Evolutionary conservation across 768 basidiomycete species (phyloP).

Genomic region (Tulasnella sp.): DNA sequence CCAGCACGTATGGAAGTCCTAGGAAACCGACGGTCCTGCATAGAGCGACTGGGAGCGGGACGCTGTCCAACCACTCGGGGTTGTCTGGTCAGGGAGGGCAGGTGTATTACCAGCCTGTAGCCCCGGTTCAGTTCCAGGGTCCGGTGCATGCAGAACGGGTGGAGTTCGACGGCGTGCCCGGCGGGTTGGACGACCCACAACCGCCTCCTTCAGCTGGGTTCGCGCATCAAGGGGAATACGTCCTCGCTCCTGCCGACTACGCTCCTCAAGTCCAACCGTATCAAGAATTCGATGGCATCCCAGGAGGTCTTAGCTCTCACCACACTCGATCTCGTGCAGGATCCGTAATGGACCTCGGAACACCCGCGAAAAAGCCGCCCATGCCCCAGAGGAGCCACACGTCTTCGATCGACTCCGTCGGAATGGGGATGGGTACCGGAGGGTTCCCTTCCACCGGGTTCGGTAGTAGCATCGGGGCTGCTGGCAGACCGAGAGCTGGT

Average conservation of each 20-base stretch:
- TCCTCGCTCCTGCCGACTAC: not conserved
- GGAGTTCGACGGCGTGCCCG: not conserved
- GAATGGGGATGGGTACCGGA: too few species aligned
- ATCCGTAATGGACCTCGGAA: not conserved
- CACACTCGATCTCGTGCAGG: not conserved
- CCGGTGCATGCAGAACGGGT: not conserved
- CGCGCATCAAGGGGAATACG: not conserved
- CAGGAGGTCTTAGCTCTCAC: not conserved
- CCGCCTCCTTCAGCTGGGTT: not conserved
- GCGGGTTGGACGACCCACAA: not conserved
- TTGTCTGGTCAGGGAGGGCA: not conserved
- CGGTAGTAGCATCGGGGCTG: too few species aligned
- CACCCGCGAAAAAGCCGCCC: too few species aligned
- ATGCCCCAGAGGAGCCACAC: too few species aligned
- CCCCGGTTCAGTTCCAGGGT: not conserved
- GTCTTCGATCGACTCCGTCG: too few species aligned
- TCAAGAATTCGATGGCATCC: conserved; percentile 12
- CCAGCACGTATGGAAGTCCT: not conserved
- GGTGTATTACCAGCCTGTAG: not conserved
- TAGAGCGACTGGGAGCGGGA: not conserved
- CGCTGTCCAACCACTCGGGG: not conserved
- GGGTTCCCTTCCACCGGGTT: too few species aligned
- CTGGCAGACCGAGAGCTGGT: too few species aligned
- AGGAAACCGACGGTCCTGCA: not conserved
- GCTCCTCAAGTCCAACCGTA: not conserved